These are phyloP conservation scores for Penicillium sp. DNA, from an alignment of 2,329 filamentous ascomycete species.

Conservation along the genomic window DNA sequence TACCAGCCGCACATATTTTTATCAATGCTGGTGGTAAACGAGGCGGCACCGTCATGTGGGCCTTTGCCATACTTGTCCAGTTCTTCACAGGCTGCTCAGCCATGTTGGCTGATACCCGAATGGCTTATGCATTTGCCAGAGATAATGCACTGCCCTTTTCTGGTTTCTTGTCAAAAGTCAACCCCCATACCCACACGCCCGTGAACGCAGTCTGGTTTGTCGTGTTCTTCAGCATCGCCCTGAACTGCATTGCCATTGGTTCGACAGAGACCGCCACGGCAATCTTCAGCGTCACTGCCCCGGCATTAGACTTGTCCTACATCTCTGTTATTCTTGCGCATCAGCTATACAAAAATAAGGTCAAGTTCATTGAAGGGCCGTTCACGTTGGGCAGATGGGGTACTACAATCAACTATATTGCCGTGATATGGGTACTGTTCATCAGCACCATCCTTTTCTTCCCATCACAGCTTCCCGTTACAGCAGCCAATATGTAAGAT, in stretches of 20 bases:
- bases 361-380: conserved; percentile 61
- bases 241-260: conserved; percentile 55
- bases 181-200: conserved; percentile 60
- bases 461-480: conserved; percentile 54
- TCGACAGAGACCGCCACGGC: conserved; percentile 51
- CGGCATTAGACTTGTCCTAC: conserved; percentile 59
- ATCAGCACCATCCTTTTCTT: conserved; percentile 66
- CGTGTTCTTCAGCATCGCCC: conserved; percentile 58
- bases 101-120: conserved; percentile 66
- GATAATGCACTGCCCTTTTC: conserved; percentile 67
- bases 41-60: conserved; percentile 65
- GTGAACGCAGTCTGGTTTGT: conserved; percentile 69
- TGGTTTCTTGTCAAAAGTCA: conserved; percentile 59
- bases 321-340: conserved; percentile 65
- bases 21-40: conserved; percentile 62
- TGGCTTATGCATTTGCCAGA: conserved; percentile 65
- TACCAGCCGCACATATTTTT: conserved; percentile 64
- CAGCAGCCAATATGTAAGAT: conserved; percentile 52
- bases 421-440: conserved; percentile 65
- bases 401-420: conserved; percentile 58
- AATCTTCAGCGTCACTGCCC: conserved; percentile 59
- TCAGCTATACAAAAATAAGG: conserved; percentile 56
- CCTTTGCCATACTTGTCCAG: conserved; percentile 65
- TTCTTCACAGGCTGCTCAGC: conserved; percentile 68
- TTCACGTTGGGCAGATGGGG: conserved; percentile 63